Conservation (phyloP, 2,329 filamentous ascomycete genomes). For the Lomentospora prolificans region DNA sequence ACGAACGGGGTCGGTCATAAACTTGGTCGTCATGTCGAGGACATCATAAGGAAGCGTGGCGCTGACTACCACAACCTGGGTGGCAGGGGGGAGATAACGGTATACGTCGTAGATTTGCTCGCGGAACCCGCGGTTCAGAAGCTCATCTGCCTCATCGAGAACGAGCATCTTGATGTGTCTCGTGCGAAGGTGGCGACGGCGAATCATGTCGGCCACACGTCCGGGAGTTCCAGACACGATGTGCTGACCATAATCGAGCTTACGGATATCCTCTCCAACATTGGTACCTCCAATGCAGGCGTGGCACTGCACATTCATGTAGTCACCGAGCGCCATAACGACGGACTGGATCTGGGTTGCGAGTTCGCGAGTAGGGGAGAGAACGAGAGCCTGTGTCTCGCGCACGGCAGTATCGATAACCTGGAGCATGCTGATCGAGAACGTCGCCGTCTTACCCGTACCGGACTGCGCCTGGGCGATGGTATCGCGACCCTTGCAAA, state of each 20-base stretch:
- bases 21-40: conserved; percentile 98
- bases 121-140: conserved; percentile 85
- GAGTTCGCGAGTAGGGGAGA: conserved; percentile 92
- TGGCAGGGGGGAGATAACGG: conserved; percentile 89
- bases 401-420: conserved; percentile 89
- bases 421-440: conserved; percentile 92
- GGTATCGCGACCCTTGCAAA: conserved; percentile 97
- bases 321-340: conserved; percentile 98
- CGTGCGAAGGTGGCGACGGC: conserved; percentile 45
- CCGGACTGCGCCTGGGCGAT: conserved; percentile 97
- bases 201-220: conserved; percentile 64
- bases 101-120: conserved; percentile 99
- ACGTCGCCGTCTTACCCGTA: conserved; percentile 93
- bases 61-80: conserved; percentile 96
- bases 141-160: conserved; percentile 51
- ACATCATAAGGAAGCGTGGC: conserved; percentile 97
- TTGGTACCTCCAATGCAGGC: conserved; percentile 98
- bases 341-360: conserved; percentile 98
- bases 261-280: conserved; percentile 93
- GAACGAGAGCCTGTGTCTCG: conserved; percentile 87
- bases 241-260: conserved; percentile 95
- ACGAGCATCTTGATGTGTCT: conserved; percentile 57
- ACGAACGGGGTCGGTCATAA: conserved; percentile 96
- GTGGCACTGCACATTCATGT: conserved; percentile 99
- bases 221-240: conserved; percentile 97